phyloP scores from a whole-genome alignment of 2,329 filamentous ascomycete species.

The Penicillium polonicum region DNA sequence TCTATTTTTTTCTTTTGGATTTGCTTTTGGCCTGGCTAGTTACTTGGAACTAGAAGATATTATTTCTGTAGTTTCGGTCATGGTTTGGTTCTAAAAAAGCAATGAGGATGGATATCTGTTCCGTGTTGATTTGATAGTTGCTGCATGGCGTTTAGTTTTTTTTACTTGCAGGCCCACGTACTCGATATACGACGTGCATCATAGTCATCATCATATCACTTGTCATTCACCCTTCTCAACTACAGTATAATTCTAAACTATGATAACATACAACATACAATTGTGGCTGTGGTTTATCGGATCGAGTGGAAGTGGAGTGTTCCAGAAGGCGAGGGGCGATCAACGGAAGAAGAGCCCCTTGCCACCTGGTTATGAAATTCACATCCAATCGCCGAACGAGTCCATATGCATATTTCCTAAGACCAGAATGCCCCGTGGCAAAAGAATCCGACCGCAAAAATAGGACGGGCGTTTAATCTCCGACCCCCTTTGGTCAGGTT shows the following conservation, averaged over 20 bases:
- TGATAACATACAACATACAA: not conserved
- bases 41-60: not conserved
- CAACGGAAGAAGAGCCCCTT: slow-evolving; percentile 1
- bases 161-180: not conserved
- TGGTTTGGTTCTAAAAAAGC: not conserved
- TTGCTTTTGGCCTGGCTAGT: slow-evolving; percentile 3
- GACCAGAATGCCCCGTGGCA: not conserved
- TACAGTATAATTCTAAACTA: not conserved
- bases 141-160: not conserved
- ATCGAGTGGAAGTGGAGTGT: not conserved
- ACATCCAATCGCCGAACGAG: not conserved
- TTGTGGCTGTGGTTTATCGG: not conserved
- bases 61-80: not conserved
- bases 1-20: not conserved
- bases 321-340: slow-evolving; percentile 6
- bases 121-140: not conserved
- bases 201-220: not conserved
- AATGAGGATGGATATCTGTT: not conserved
- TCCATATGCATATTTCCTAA: not conserved
- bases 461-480: slow-evolving; percentile 1
- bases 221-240: too few species aligned
- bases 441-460: not conserved
- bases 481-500: not conserved
- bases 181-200: not conserved
- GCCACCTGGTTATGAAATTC: not conserved